Evolutionary conservation across 306 rosid genomes (phyloP), one percentile per base, ranked within the genome.

Genomic region (Pyrus bretschneideri): DNA sequence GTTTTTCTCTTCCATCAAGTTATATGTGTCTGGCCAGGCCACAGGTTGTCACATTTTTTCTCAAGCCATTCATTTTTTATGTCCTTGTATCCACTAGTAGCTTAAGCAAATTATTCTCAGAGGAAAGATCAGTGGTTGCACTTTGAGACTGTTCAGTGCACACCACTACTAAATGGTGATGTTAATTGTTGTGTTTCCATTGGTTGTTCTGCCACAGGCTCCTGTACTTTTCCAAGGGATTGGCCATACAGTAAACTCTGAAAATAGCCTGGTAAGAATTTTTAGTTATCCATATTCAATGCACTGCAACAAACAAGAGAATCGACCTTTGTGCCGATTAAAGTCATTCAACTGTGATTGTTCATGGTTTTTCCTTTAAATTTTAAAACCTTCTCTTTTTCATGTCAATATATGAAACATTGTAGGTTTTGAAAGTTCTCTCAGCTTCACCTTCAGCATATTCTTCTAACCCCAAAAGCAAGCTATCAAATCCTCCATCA

Each of bases 191-290:
- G 67, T 49, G 60, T 75, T 79, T 71, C 31, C 13, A 19, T 19
- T 61, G 79, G 64, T 83, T 61, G 49, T 55, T 78, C 49, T 84
- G 83, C 70, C 29, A 82, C 93, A 95, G 99, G 99, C 97, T 79
- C 99, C 99, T 33, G 91, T 92, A 46, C 97, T 95, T 82, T 95
- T 95, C 80, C 93, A 91, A 72, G 99, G 99, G 76, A 86, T 95
- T 81, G 97, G 91, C 74, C 99, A 95, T 79, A 87, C 97, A 15
- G 70, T 95, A 70, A 92, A 88, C 80, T 89, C 97, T 76, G 79
- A 94, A 75, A 95, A 87, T 83, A 92, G 84, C 81, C 81, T 95
- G 99, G 99, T 95, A 88, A 85, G 83, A n/a, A 65, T 57, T 81
- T 52, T 68, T 68, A 31, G 74, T 52, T 76, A 38, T 68, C 70